Evolutionary conservation across 371 early-diverging fungal genomes (phyloP).

Genomic region (Actinomortierella wolfii): DNA sequence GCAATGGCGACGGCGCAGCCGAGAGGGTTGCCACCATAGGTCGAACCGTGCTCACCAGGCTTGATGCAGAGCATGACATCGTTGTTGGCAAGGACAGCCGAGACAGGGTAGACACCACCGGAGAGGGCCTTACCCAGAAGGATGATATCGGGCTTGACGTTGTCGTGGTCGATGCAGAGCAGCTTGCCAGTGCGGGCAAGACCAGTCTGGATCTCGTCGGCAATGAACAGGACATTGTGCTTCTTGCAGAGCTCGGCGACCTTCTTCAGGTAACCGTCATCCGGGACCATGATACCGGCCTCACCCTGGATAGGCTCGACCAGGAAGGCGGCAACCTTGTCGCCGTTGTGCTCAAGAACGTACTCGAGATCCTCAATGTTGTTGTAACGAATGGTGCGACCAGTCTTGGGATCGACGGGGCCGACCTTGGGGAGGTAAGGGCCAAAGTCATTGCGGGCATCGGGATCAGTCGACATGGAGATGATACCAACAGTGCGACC

Average conservation of each 20-base stretch:
- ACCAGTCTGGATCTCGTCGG: conserved; percentile 99
- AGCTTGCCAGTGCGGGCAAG: conserved; percentile 94
- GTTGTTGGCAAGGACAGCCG: conserved; percentile 87
- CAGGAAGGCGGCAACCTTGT: conserved; percentile 89
- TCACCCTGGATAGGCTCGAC: conserved; percentile 99
- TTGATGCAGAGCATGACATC: conserved; percentile 93
- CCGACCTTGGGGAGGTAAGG: conserved; percentile 93
- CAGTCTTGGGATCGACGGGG: conserved; percentile 74
- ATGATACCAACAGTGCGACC: conserved; percentile 96
- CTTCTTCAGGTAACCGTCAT: conserved; percentile 85
- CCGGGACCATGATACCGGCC: conserved; percentile 96
- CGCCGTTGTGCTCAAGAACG: conserved; percentile 81
- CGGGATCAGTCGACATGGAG: conserved; percentile 94
- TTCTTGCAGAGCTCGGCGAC: conserved; percentile 92
- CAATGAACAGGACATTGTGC: conserved; percentile 95
- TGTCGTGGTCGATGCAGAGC: conserved; percentile 91
- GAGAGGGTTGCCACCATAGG: conserved; percentile 97
- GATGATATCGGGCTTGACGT: conserved; percentile 90
- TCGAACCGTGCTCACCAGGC: conserved; percentile 97
- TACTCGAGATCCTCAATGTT: conserved; percentile 86
- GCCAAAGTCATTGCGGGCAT: conserved; percentile 86
- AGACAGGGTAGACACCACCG: conserved; percentile 95
- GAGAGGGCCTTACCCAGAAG: conserved; percentile 96
- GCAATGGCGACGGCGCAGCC: conserved; percentile 95
- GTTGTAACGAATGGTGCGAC: conserved; percentile 78